phyloP scores from a whole-genome alignment of 2,329 filamentous ascomycete species.

The Dactylellina parvicollis region DNA sequence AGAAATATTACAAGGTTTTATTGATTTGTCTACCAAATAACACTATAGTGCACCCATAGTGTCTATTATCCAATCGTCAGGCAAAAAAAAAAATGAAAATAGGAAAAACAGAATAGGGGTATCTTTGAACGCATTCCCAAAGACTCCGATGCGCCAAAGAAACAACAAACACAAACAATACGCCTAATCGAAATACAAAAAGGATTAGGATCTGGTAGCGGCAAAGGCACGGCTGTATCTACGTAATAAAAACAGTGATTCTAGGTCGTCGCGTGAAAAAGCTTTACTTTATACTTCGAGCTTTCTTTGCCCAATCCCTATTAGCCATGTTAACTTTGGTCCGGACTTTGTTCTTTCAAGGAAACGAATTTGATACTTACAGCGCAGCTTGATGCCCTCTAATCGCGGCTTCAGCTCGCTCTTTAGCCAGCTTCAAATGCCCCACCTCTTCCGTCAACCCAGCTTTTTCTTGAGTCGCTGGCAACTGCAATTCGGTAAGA shows the following conservation, averaged over 20 bases:
- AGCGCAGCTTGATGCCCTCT: conserved; percentile 38
- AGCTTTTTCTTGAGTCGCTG: conserved; percentile 3
- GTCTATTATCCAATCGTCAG: conserved; percentile 6
- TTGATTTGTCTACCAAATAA: not conserved
- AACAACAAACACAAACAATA: not conserved
- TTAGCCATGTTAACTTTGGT: not conserved
- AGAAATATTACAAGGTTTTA: not conserved
- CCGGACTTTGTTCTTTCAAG: not conserved
- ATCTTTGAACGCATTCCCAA: conserved; percentile 32
- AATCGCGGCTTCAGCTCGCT: conserved; percentile 35
- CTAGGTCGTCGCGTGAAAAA: not conserved
- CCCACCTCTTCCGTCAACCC: conserved; percentile 19
- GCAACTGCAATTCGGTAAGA: not conserved
- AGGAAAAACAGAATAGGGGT: conserved; percentile 13
- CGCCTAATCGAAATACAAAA: not conserved
- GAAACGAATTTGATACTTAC: conserved; percentile 19
- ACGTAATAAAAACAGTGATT: not conserved
- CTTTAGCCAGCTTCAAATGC: conserved; percentile 30
- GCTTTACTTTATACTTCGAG: not conserved
- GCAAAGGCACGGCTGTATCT: too few relatives aligned
- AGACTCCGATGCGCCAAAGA: conserved; percentile 36
- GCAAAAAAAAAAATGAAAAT: conserved; percentile 4
- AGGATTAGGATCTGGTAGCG: not conserved
- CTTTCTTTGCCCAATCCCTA: conserved; percentile 22
- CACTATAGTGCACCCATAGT: not conserved